A percentile compares a stretch with the other conserved stretches of the same genome.
phyloP scores from a whole-genome alignment of 768 basidiomycete genomes.

The Gautieria morchelliformis region DNA sequence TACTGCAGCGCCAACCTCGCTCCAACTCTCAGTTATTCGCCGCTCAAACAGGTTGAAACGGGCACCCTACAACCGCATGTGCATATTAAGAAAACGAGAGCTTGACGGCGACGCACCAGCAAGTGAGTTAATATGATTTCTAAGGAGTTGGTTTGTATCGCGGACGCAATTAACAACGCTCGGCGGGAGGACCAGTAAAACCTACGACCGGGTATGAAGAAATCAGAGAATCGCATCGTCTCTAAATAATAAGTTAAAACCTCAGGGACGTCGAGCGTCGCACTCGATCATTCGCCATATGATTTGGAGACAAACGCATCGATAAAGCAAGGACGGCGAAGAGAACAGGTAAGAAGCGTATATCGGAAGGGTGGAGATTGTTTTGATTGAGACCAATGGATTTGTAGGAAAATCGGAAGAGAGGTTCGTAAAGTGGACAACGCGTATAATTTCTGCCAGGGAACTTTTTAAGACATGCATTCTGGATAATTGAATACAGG shows the following conservation, averaged over 20 bases:
- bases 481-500: background rate
- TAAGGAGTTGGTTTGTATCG: constrained; percentile 85
- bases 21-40: constrained; percentile 93
- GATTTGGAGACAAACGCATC: constrained; percentile 76
- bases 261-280: constrained; percentile 73
- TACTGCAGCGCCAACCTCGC: constrained; percentile 86
- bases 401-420: constrained; percentile 65
- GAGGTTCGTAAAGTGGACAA: constrained; percentile 80
- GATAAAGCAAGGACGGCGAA: constrained; percentile 89
- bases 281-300: constrained; percentile 64
- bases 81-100: background rate
- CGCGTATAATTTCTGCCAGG: constrained; percentile 78
- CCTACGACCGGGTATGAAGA: background rate
- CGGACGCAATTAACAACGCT: constrained; percentile 82
- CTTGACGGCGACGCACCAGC: constrained; percentile 33
- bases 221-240: background rate
- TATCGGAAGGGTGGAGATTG: constrained; percentile 62
- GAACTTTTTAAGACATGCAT: background rate
- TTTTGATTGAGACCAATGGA: constrained; percentile 54
- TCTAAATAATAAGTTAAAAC: constrained; percentile 89
- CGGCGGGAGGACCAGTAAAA: constrained; percentile 34
- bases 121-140: constrained; percentile 91
- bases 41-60: constrained; percentile 64
- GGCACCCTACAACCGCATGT: constrained; percentile 43
- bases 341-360: constrained; percentile 82